phyloP scores from a whole-genome alignment of 2,329 filamentous ascomycete genomes.

The Emergomyces orientalis region DNA sequence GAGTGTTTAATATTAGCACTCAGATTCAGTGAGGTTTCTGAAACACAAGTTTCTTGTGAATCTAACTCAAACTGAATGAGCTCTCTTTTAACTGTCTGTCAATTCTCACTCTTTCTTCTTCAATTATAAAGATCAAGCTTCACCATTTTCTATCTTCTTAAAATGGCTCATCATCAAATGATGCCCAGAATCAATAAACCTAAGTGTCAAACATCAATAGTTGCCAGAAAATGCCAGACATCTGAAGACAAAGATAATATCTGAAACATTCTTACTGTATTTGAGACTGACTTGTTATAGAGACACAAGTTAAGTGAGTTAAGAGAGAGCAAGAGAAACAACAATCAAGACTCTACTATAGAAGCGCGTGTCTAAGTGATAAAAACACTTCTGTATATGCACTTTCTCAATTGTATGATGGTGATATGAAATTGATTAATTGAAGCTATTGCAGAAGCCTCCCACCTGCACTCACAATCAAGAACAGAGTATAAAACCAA shows the following conservation, averaged over 20 bases:
- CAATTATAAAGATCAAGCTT: neutral
- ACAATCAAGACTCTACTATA: neutral
- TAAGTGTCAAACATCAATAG: neutral
- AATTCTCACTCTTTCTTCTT: neutral
- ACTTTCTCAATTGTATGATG: conserved; percentile 1
- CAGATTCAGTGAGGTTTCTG: neutral
- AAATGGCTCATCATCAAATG: conserved; percentile 4
- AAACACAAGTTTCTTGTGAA: neutral
- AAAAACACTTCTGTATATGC: neutral
- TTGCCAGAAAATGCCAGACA: neutral
- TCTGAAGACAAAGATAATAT: conserved; percentile 2
- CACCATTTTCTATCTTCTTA: neutral
- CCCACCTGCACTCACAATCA: neutral
- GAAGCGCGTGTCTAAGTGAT: neutral
- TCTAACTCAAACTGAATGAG: conserved; percentile 1
- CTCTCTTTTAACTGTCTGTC: neutral
- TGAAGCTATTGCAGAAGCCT: conserved; percentile 3
- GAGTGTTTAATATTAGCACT: conserved; percentile 2
- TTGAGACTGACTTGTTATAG: conserved; percentile 1
- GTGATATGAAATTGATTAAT: conserved; percentile 3
- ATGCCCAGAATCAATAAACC: neutral
- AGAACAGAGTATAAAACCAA: conserved; percentile 4
- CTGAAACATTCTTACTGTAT: neutral
- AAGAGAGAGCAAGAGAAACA: neutral
- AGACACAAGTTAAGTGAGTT: neutral